Conservation (phyloP, 2,329 filamentous ascomycete species). For the Diaporthe vexans region DNA sequence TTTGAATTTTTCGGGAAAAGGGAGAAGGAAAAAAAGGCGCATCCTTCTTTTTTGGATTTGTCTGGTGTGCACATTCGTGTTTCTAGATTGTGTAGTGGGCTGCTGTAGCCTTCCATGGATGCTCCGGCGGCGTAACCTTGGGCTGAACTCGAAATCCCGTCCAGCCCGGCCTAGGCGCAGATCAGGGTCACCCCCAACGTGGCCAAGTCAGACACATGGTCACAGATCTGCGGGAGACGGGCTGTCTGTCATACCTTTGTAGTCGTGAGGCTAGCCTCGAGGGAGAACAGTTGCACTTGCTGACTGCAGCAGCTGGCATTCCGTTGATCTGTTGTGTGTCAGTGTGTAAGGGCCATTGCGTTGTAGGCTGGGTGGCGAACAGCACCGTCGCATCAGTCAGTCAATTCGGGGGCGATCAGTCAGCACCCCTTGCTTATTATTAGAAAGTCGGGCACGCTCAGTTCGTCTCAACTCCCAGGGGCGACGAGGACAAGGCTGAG, state of each 20-base stretch:
- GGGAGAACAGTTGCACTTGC: background rate
- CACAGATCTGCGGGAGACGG: conserved; percentile 7
- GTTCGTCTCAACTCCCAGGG: conserved; percentile 17
- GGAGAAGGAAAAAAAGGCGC: background rate
- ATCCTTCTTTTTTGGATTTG: background rate
- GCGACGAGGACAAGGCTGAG: conserved; percentile 15
- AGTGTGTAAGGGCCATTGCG: background rate
- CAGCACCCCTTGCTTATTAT: conserved; percentile 19
- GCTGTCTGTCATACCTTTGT: conserved; percentile 16
- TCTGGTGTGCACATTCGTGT: background rate
- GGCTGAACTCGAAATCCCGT: conserved; percentile 10
- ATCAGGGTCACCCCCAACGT: conserved; percentile 6
- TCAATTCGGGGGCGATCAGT: background rate
- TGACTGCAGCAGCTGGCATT: conserved; percentile 18
- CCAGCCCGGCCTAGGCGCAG: conserved; percentile 18
- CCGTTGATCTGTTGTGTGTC: conserved; percentile 1
- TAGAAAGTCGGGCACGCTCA: conserved; percentile 8
- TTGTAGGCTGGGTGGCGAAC: conserved; percentile 15
- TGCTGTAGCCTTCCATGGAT: background rate
- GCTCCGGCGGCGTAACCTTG: background rate
- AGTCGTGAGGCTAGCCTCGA: background rate
- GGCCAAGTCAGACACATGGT: conserved; percentile 21
- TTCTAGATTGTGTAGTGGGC: conserved; percentile 7
- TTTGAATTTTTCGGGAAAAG: background rate
- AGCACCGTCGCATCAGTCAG: conserved; percentile 1